Evolutionary conservation across 257 asterid species (phyloP), one percentile per base, ranked within the genome.

Genomic region (Handroanthus guayacan): DNA sequence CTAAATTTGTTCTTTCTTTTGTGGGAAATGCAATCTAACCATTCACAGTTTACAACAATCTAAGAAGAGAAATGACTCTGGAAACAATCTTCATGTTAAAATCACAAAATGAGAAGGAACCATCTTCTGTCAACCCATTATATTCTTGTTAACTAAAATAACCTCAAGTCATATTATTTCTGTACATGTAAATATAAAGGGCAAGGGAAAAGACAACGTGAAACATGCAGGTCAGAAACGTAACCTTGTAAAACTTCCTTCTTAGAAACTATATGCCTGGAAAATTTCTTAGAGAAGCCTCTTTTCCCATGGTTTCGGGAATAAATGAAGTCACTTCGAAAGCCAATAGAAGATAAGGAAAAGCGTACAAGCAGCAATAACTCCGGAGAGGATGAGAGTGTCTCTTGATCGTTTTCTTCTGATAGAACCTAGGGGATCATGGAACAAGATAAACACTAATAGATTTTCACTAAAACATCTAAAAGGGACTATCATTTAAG

Each of bases 331-430:
- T 72, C 95, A 93, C 88, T 95, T 95, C 0, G 98, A 95, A 80
- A 95, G 99, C 98, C 99, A 91, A 75, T 91, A 93, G 81, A 95
- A 86, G 69, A 95, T 90, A 62, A 95, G 95, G 83, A 95, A 93
- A 72, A 93, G 87, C 65, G 95, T 93, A 87, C 99, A 95, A 39
- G 97, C 97, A 80, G 99, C 98, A 63, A 95, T 95, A 43, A 95
- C 99, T 16, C 96, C 93, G 3, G 98, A 86, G 52, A 95, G 88
- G 81, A 95, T 95, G 82, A 93, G 97, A 34, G 97, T 93, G 76
- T 95, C 99, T 72, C 97, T 91, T 56, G 98, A 95, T 79, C 79
- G 75, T 85, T 90, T 95, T 82, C 94, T 90, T 81, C 86, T 86
- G 83, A 95, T 91, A 50, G 99, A 89, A 80, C 98, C 98, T 95